phyloP scores from a whole-genome alignment of 2,329 filamentous ascomycete genomes.

The Pyricularia grisea region DNA sequence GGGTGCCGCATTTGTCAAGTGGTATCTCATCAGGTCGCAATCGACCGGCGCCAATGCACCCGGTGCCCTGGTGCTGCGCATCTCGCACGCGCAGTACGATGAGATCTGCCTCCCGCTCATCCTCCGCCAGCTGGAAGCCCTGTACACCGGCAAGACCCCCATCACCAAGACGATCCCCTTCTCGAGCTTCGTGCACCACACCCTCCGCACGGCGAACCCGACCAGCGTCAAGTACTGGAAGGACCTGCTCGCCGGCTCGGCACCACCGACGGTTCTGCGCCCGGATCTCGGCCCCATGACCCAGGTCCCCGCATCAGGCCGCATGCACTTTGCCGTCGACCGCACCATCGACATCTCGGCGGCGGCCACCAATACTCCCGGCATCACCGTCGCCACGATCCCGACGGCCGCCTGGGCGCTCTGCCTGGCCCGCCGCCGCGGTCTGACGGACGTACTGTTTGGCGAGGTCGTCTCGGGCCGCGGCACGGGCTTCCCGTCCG shows the following conservation, averaged over 20 bases:
- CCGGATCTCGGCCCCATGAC: slow-evolving; percentile 15
- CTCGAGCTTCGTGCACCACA: slow-evolving; percentile 34
- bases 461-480: slow-evolving; percentile 58
- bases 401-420: slow-evolving; percentile 61
- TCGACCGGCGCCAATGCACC: slow-evolving; percentile 19
- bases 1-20: slow-evolving; percentile 52
- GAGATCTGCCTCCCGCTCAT: slow-evolving; percentile 57
- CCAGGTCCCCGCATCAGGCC: slow-evolving; percentile 21
- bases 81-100: slow-evolving; percentile 63
- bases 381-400: slow-evolving; percentile 53
- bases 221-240: slow-evolving; percentile 52
- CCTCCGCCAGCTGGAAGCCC: slow-evolving; percentile 47
- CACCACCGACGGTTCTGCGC: slow-evolving; percentile 32
- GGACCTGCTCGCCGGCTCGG: slow-evolving; percentile 44
- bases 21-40: slow-evolving; percentile 37
- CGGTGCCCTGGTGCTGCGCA: slow-evolving; percentile 43
- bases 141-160: slow-evolving; percentile 25
- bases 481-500: slow-evolving; percentile 37
- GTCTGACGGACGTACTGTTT: slow-evolving; percentile 49
- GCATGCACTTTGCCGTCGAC: slow-evolving; percentile 30
- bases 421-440: slow-evolving; percentile 45
- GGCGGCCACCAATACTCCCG: slow-evolving; percentile 11
- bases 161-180: slow-evolving; percentile 28
- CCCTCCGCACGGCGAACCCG: slow-evolving; percentile 28
- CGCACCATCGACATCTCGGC: slow-evolving; percentile 34